Base-by-base conservation (phyloP, 352 stramenopile genomes). In the Thraustotheca clavata region DNA sequence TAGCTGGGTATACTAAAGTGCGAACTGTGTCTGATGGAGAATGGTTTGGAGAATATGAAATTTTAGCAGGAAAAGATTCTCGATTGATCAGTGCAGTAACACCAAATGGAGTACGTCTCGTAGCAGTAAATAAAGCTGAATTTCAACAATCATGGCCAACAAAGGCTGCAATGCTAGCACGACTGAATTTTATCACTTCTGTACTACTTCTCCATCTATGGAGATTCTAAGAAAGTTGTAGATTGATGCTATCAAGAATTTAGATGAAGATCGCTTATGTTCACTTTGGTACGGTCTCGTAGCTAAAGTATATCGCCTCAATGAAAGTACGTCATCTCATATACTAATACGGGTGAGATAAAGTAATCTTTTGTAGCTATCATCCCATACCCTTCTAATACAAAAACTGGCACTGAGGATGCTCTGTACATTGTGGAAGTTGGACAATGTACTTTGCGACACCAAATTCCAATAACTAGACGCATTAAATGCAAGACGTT, bases 41-140 rank as follows among this genome's bases (percentile, higher is more conserved):
- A 4, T 34, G 20, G n/a, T 65, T 65, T 54, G 57, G 57, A 18
- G 57, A 65, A 32, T 65, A 55, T 26, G 57, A 65, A 43, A 34
- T 65, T n/a, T 14, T 65, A 9, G 41, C 57, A 2, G 18, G 32
- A 5, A 32, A 55, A 22, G 20, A 4, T 4, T 12, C n/a, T 20
- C 57, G 57, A 3, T 46, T 57, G 16, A 54, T 65, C 9, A 24
- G 29, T 29, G 57, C 57, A 31, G 24, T 65, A 3, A 38, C 57
- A 38, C 8, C 57, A 3, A 26, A 65, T 7, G 57, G 57, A 4
- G 57, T 29, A 2, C 57, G 39, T 1, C 14, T 65, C 20, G 57
- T 65, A 8, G 57, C 38, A n/a, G 27, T 65, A 26, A 38, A 65
- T 33, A 65, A 65, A 33, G 41, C 5, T n/a, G 57, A 65, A 26